Evolutionary conservation across 495 filamentous ascomycete species (phyloP).

Genomic region (Choiromyces venosus): DNA sequence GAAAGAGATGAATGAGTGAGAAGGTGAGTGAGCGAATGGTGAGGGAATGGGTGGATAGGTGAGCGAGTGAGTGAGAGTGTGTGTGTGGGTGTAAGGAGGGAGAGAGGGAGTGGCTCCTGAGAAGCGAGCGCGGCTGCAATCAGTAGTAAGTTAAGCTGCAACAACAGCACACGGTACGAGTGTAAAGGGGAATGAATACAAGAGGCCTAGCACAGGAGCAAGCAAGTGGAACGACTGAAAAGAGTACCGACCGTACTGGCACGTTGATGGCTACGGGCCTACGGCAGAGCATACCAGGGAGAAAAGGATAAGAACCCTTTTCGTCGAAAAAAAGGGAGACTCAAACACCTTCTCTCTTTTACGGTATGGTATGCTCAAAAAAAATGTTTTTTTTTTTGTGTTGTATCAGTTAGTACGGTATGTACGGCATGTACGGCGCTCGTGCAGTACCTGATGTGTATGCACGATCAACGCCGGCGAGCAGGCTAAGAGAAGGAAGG

Average conservation of each 20-base stretch:
- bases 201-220: background rate
- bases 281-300: constrained; percentile 7
- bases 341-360: background rate
- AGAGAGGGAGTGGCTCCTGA: constrained; percentile 1
- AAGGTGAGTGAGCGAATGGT: background rate
- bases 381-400: constrained; percentile 2
- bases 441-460: constrained; percentile 8
- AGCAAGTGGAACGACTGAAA: background rate
- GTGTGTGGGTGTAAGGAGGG: constrained; percentile 2
- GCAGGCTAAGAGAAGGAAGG: constrained; percentile 30
- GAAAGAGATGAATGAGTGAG: constrained; percentile 7
- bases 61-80: background rate
- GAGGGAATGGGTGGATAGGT: background rate
- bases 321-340: constrained; percentile 21
- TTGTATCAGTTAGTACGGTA: constrained; percentile 5
- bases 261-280: constrained; percentile 5
- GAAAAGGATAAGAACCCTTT: constrained; percentile 10
- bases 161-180: constrained; percentile 1
- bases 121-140: background rate
- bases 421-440: background rate
- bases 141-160: background rate
- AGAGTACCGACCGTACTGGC: constrained; percentile 9
- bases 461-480: constrained; percentile 23
- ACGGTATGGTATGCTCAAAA: background rate
- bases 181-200: constrained; percentile 8